Conservation (phyloP, 768 basidiomycete genomes). For the Boletus rubescentipes region DNA sequence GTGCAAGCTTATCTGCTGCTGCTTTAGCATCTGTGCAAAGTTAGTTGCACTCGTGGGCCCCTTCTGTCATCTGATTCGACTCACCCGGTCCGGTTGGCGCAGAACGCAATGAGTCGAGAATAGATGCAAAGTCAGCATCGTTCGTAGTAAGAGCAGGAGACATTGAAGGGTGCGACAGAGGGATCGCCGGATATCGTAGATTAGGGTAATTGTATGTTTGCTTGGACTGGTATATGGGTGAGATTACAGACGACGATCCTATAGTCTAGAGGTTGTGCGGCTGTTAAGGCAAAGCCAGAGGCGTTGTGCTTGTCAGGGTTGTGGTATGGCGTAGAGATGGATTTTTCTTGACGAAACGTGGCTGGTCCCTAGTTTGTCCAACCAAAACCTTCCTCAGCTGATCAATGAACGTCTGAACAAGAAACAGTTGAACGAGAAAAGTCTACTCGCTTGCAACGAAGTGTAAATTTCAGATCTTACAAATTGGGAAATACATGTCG, state of each 20-base stretch:
- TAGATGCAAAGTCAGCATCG: slow-evolving; percentile 42
- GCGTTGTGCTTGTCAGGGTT: slow-evolving; percentile 3
- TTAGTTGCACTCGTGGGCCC: slow-evolving; percentile 1
- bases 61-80: slow-evolving; percentile 11
- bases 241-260: slow-evolving; percentile 5
- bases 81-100: slow-evolving; percentile 65
- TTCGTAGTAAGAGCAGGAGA: slow-evolving; percentile 54
- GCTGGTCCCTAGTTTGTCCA: background rate
- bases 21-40: slow-evolving; percentile 70
- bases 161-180: slow-evolving; percentile 33
- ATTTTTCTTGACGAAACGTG: background rate
- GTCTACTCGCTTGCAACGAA: background rate
- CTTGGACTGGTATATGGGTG: slow-evolving; percentile 18
- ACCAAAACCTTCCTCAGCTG: background rate
- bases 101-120: slow-evolving; percentile 46
- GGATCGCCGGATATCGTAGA: slow-evolving; percentile 22
- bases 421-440: background rate
- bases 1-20: slow-evolving; percentile 77
- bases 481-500: slow-evolving; percentile 4
- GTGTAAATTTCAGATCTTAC: background rate
- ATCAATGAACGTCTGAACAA: background rate
- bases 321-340: slow-evolving; percentile 9
- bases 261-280: slow-evolving; percentile 15
- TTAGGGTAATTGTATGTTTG: slow-evolving; percentile 18
- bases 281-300: background rate